A percentile compares a stretch with the other conserved stretches of the same genome.
Conservation (phyloP, 352 stramenopile species). For the Pythium brassicae region DNA sequence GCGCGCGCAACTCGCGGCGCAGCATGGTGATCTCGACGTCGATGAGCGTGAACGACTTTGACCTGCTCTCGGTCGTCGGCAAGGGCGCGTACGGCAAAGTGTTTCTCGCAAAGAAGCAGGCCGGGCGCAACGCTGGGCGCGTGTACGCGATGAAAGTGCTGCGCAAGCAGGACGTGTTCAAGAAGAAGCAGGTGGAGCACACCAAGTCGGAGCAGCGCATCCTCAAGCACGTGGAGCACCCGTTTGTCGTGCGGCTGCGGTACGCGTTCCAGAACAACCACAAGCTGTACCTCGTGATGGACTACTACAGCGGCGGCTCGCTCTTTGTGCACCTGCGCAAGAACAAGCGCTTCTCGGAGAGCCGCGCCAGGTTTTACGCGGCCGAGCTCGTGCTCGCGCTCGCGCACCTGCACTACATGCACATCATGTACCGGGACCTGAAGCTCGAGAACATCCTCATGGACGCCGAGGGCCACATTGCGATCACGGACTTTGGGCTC, state of each 20-base stretch:
- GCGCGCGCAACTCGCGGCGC: constrained; percentile 37
- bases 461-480: constrained; percentile 77
- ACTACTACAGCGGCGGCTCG: constrained; percentile 85
- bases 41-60: constrained; percentile 86
- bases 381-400: constrained; percentile 80
- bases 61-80: constrained; percentile 78
- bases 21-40: constrained; percentile 82
- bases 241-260: constrained; percentile 84
- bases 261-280: constrained; percentile 88
- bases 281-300: constrained; percentile 88
- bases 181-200: constrained; percentile 84
- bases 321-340: constrained; percentile 85
- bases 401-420: constrained; percentile 78
- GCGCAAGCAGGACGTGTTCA: constrained; percentile 81
- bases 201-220: constrained; percentile 88
- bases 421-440: constrained; percentile 89
- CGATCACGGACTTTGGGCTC: constrained; percentile 86
- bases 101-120: constrained; percentile 80
- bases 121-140: constrained; percentile 53
- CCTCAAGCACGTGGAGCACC: constrained; percentile 84
- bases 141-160: constrained; percentile 91
- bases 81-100: constrained; percentile 88
- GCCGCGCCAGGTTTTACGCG: constrained; percentile 79
- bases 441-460: constrained; percentile 91
- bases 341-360: constrained; percentile 61